phyloP scores from a whole-genome alignment of 2,329 filamentous ascomycete species.

The Alternaria hordeiaustralica region DNA sequence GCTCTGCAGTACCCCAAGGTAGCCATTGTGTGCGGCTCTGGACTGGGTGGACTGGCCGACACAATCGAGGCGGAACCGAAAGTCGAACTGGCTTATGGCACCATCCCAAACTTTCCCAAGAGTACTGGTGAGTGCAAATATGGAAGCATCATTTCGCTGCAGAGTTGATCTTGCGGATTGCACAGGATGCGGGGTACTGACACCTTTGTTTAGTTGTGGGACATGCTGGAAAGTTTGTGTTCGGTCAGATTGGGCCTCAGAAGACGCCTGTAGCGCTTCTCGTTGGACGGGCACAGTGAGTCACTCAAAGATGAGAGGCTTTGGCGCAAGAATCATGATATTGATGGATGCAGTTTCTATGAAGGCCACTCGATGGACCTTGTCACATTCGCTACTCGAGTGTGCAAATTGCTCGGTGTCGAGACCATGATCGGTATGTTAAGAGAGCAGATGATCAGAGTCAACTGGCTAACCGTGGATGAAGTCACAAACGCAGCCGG shows the following conservation, averaged over 20 bases:
- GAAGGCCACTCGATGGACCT: slow-evolving; percentile 69
- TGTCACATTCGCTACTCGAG: slow-evolving; percentile 68
- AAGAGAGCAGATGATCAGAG: background rate
- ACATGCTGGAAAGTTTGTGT: slow-evolving; percentile 70
- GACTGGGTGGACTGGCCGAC: slow-evolving; percentile 66
- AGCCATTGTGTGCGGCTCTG: slow-evolving; percentile 70
- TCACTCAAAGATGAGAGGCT: slow-evolving; percentile 19
- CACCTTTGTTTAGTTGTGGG: slow-evolving; percentile 54
- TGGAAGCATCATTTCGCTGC: background rate
- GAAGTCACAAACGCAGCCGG: slow-evolving; percentile 71
- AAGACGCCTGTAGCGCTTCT: slow-evolving; percentile 66
- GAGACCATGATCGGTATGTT: slow-evolving; percentile 63
- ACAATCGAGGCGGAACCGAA: slow-evolving; percentile 59
- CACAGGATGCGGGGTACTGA: slow-evolving; percentile 4
- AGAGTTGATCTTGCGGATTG: background rate
- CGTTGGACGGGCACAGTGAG: slow-evolving; percentile 70
- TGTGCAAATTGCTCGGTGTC: slow-evolving; percentile 68
- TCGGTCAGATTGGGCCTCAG: slow-evolving; percentile 62
- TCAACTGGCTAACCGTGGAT: background rate
- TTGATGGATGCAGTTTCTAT: slow-evolving; percentile 62
- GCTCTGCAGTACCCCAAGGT: slow-evolving; percentile 61
- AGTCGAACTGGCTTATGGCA: slow-evolving; percentile 63
- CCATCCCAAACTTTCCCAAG: slow-evolving; percentile 67
- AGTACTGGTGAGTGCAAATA: slow-evolving; percentile 61
- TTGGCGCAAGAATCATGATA: background rate